phyloP scores from a whole-genome alignment of 2,329 filamentous ascomycete genomes.

The Myriosclerotinia scirpicola region DNA sequence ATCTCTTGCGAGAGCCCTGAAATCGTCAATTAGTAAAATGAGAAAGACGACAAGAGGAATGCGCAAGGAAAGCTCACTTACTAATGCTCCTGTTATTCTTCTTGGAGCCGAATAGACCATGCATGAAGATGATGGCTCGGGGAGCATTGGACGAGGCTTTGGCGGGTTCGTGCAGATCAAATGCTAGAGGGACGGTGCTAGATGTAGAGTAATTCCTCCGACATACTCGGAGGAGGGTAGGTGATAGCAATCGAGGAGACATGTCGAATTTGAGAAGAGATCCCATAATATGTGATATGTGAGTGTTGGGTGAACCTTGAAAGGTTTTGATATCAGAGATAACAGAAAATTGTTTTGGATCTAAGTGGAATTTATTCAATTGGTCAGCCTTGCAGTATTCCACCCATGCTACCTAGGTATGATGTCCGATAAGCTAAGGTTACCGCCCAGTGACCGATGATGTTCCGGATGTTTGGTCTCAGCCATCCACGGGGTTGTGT shows the following conservation, averaged over 20 bases:
- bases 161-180: conserved; percentile 65
- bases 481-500: too few species aligned
- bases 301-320: neutral
- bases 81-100: conserved; percentile 93
- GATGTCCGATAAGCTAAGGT: conserved; percentile 11
- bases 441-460: neutral
- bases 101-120: conserved; percentile 92
- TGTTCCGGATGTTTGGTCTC: neutral
- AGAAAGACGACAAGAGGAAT: conserved; percentile 22
- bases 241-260: conserved; percentile 26
- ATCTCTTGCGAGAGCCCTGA: conserved; percentile 76
- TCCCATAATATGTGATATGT: neutral
- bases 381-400: conserved; percentile 18
- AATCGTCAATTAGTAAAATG: conserved; percentile 23
- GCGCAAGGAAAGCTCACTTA: conserved; percentile 60
- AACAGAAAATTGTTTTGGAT: conserved; percentile 17
- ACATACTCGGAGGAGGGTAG: conserved; percentile 12
- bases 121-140: conserved; percentile 78
- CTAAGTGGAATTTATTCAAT: conserved; percentile 1
- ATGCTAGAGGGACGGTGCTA: conserved; percentile 49
- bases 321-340: neutral
- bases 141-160: conserved; percentile 47
- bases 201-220: conserved; percentile 27
- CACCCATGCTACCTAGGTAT: neutral
- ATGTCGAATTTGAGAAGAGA: conserved; percentile 21